Evolutionary conservation across 805 yeast genomes (phyloP).

Genomic region (Starmerella stellata): DNA sequence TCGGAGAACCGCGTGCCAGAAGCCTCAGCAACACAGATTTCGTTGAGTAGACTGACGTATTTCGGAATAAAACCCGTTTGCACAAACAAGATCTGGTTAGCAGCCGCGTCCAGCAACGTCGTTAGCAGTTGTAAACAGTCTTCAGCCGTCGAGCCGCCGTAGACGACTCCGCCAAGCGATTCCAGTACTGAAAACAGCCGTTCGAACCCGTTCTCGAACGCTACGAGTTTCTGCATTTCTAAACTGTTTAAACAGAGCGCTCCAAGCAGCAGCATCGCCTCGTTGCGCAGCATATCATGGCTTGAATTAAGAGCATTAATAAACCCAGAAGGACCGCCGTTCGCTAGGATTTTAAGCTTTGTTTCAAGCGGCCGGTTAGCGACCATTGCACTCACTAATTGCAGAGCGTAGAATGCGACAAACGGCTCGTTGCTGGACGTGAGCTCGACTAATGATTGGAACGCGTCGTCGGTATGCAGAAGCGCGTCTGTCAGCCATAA

Average conservation of each 20-base stretch:
- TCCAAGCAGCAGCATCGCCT: constrained; percentile 66
- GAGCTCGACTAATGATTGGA: constrained; percentile 33
- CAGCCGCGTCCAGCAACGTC: constrained; percentile 58
- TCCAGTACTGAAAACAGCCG: constrained; percentile 58
- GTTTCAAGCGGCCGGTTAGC: constrained; percentile 57
- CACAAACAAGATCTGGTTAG: constrained; percentile 74
- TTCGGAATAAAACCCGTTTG: constrained; percentile 66
- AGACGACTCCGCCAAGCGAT: constrained; percentile 77
- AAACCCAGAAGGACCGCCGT: constrained; percentile 61
- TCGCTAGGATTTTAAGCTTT: constrained; percentile 56
- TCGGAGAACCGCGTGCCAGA: constrained; percentile 27
- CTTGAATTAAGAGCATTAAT: constrained; percentile 44
- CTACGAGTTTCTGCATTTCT: constrained; percentile 81
- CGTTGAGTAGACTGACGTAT: constrained; percentile 37
- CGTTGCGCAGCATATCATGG: constrained; percentile 72
- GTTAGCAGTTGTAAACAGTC: constrained; percentile 67
- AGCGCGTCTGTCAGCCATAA: constrained; percentile 91
- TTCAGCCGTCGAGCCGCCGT: constrained; percentile 80
- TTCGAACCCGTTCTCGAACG: constrained; percentile 85
- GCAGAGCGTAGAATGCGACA: constrained; percentile 61
- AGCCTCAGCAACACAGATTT: constrained; percentile 37
- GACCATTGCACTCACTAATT: constrained; percentile 65
- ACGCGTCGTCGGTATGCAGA: constrained; percentile 38
- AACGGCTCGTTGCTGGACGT: constrained; percentile 45
- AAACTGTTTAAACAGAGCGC: constrained; percentile 63